Base-by-base conservation (phyloP, 805 yeast genomes). In the Kuraishia piskuri region DNA sequence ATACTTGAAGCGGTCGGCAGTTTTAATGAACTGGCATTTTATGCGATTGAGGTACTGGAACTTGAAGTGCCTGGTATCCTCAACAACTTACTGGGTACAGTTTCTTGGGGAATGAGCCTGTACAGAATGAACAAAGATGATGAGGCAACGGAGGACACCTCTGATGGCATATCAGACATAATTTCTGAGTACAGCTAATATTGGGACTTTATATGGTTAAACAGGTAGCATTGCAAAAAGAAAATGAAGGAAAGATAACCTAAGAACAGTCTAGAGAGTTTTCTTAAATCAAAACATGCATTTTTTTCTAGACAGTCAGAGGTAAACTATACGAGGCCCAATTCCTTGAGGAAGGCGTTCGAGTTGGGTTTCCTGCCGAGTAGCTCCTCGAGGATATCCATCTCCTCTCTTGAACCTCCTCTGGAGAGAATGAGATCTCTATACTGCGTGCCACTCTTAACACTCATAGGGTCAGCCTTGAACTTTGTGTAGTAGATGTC, bases 401-500 rank as follows among this genome's bases (percentile, higher is more conserved):
- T 74, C 57, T 83, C 87, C 50, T 88, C 95, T 54, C 77, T 69
- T 1, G 90, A 75, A 6, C 92, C 92, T 57, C 96, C 96, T 57
- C 82, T 78, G 19, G 76, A 78, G 61, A 89, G 72, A 24, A 89
- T 80, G 46, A 76, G 73, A 62, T 86, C 87, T 64, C 95, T 79
- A 67, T 89, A 89, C 56, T 76, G 72, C 25, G 79, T 67, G 51
- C 96, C 96, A 51, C 70, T 74, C 19, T 65, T 64, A 21, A 79
- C 72, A 62, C 82, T 79, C 78, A 86, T 75, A 48, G 95, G 94
- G 65, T 86, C 80, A 1, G 69, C 61, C 54, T 80, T 78, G 74
- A 89, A 89, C 62, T 79, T 77, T 3, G 88, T 70, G 66, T 86
- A 82, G 71, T 79, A 89, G 64, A 89, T 86, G 66, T 89, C 96